Conservation (phyloP, 2,329 filamentous ascomycete species). For the Thelonectria rubi region DNA sequence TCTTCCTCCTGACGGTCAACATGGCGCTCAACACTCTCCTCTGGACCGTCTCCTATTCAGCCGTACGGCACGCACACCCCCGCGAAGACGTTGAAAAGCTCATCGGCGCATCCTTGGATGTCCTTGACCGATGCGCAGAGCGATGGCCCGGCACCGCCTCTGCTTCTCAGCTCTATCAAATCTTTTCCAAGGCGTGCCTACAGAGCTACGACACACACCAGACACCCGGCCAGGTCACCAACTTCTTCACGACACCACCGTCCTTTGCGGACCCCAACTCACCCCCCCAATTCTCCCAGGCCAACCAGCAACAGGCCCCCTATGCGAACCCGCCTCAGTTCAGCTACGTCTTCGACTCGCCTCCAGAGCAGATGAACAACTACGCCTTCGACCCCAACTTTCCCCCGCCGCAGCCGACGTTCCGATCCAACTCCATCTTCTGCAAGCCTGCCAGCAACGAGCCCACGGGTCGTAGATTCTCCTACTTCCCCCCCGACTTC, state of each 20-base stretch:
- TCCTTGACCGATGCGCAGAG: slow-evolving; percentile 81
- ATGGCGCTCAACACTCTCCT: slow-evolving; percentile 92
- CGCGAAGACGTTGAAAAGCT: slow-evolving; percentile 80
- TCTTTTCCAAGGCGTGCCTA: slow-evolving; percentile 84
- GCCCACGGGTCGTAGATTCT: slow-evolving; percentile 65
- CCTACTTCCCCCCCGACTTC: slow-evolving; percentile 70
- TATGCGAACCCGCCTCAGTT: slow-evolving; percentile 64
- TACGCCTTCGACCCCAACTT: slow-evolving; percentile 56
- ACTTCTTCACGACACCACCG: slow-evolving; percentile 49
- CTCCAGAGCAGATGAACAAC: slow-evolving; percentile 61
- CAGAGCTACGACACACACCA: slow-evolving; percentile 79
- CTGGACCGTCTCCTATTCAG: slow-evolving; percentile 89
- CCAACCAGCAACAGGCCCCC: slow-evolving; percentile 47
- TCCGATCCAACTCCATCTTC: slow-evolving; percentile 74
- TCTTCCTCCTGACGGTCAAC: slow-evolving; percentile 88
- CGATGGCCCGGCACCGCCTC: slow-evolving; percentile 92
- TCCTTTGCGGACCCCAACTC: slow-evolving; percentile 45
- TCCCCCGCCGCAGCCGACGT: slow-evolving; percentile 60
- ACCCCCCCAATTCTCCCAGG: slow-evolving; percentile 45
- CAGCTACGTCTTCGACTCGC: slow-evolving; percentile 66
- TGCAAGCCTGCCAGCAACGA: slow-evolving; percentile 65
- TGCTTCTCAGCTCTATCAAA: slow-evolving; percentile 85
- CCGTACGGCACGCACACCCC: slow-evolving; percentile 77
- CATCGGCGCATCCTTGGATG: slow-evolving; percentile 78
- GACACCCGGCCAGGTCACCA: slow-evolving; percentile 36